Evolutionary conservation across 2,329 filamentous ascomycete genomes (phyloP).

Genomic region (Venturia carpophila): DNA sequence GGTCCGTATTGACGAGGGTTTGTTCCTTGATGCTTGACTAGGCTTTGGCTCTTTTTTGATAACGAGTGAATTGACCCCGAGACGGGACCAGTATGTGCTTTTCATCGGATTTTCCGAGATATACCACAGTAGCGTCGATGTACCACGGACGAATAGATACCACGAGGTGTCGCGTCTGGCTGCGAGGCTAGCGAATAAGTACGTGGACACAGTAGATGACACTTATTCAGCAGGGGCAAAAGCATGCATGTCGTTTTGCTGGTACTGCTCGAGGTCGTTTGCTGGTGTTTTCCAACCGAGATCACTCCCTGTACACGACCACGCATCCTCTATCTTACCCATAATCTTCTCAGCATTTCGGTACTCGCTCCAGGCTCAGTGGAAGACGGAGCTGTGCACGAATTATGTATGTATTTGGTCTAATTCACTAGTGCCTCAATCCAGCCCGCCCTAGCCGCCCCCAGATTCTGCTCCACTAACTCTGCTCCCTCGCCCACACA

Average conservation of each 20-base stretch:
- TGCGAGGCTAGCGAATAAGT: neutral
- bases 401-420: neutral
- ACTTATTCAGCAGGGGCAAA: neutral
- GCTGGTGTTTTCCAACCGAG: no score
- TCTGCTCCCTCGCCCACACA: neutral
- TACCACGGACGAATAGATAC: neutral
- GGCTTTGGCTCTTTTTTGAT: neutral
- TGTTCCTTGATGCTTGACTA: no score
- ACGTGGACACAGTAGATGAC: no score
- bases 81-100: neutral
- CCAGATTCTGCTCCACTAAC: neutral
- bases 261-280: no score
- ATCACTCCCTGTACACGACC: no score
- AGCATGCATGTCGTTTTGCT: neutral
- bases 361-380: neutral
- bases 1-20: no score
- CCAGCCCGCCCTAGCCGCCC: neutral
- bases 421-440: no score
- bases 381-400: neutral
- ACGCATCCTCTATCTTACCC: neutral
- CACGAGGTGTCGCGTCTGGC: neutral
- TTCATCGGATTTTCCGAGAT: neutral
- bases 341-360: neutral
- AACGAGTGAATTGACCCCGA: neutral
- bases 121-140: neutral